These are phyloP conservation scores for Eutypella sp. DNA, from an alignment of 2,329 filamentous ascomycete species.

Conservation along the genomic window DNA sequence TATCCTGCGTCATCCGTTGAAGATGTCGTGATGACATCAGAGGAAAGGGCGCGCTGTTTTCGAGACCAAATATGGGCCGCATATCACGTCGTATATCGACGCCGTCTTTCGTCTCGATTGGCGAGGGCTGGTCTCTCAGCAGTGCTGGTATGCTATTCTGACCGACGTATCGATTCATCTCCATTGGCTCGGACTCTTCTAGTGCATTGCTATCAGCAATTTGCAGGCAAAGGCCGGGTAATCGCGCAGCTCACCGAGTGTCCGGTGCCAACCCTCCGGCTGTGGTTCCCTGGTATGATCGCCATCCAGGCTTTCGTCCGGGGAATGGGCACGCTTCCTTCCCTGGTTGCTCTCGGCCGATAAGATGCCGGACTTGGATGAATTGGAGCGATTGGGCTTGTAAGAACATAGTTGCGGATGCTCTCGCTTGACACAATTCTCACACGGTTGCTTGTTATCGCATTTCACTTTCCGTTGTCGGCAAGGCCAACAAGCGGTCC, in stretches of 20 bases:
- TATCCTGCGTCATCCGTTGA: slow-evolving; percentile 55
- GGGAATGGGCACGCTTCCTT: slow-evolving; percentile 41
- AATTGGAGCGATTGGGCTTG: slow-evolving; percentile 52
- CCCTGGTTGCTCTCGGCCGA: slow-evolving; percentile 22
- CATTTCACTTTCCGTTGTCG: slow-evolving; percentile 65
- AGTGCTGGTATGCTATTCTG: slow-evolving; percentile 66
- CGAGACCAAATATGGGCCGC: slow-evolving; percentile 60
- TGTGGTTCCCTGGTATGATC: slow-evolving; percentile 32
- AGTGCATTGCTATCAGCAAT: slow-evolving; percentile 6
- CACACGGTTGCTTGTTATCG: slow-evolving; percentile 63
- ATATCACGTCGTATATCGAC: slow-evolving; percentile 60
- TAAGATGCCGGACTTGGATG: slow-evolving; percentile 29
- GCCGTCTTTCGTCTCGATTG: slow-evolving; percentile 46
- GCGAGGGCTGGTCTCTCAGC: slow-evolving; percentile 54
- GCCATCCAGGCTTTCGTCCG: slow-evolving; percentile 32
- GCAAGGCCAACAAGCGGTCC: slow-evolving; percentile 63
- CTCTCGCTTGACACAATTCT: slow-evolving; percentile 63
- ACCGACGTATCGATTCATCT: slow-evolving; percentile 57
- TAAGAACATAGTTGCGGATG: slow-evolving; percentile 62
- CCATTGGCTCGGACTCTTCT: slow-evolving; percentile 50
- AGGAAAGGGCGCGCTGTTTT: slow-evolving; percentile 62
- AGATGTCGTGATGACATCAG: slow-evolving; percentile 62
- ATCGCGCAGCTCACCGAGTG: slow-evolving; percentile 21
- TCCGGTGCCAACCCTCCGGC: slow-evolving; percentile 26
- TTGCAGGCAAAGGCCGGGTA: background rate